Evolutionary conservation across 2,329 filamentous ascomycete genomes (phyloP).

Genomic region (Tolypocladium tropicale): DNA sequence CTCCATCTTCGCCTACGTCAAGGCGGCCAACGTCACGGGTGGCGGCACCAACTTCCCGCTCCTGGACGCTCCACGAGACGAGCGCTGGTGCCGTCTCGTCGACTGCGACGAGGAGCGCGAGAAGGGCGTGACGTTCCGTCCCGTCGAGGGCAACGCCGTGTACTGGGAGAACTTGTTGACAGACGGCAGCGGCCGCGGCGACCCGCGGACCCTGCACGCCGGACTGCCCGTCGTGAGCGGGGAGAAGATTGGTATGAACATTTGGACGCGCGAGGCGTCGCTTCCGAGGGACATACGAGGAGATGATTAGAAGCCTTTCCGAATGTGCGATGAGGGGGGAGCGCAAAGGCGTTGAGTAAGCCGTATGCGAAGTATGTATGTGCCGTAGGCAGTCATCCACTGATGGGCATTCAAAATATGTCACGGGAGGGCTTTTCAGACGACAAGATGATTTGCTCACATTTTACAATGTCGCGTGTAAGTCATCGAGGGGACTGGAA

Average conservation of each 20-base stretch:
- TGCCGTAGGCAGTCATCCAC: background rate
- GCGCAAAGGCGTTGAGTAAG: background rate
- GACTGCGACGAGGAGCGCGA: constrained; percentile 39
- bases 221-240: constrained; percentile 34
- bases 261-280: constrained; percentile 36
- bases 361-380: background rate
- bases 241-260: constrained; percentile 41
- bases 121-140: constrained; percentile 35
- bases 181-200: constrained; percentile 23
- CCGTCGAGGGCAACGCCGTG: constrained; percentile 35
- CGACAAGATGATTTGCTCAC: too few relatives aligned
- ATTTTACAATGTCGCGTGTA: too few relatives aligned
- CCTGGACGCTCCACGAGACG: constrained; percentile 24
- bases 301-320: background rate
- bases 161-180: constrained; percentile 36
- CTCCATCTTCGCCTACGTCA: constrained; percentile 38
- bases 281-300: constrained; percentile 18
- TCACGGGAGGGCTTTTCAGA: too few relatives aligned
- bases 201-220: constrained; percentile 34
- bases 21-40: constrained; percentile 29
- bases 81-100: constrained; percentile 31
- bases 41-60: constrained; percentile 40
- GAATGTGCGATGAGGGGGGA: background rate
- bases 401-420: too few relatives aligned
- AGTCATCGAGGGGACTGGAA: too few relatives aligned